These are phyloP conservation scores for Drechslera avenae DNA, from an alignment of 2,329 filamentous ascomycete species.

Conservation along the genomic window DNA sequence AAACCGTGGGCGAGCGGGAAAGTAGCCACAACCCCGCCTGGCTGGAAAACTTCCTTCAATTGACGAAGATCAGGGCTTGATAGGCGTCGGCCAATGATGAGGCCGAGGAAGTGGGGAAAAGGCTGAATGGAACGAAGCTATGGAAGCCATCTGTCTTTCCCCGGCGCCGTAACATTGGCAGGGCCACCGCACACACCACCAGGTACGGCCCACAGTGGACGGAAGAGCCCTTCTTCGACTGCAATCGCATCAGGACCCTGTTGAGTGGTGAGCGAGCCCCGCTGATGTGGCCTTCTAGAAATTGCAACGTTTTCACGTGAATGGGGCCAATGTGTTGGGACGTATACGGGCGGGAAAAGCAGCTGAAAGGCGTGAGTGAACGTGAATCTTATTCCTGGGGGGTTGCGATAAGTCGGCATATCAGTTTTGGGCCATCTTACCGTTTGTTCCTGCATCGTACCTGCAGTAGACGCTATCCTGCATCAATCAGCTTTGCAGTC, in stretches of 20 bases:
- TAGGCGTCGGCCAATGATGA: constrained; percentile 43
- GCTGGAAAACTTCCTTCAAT: constrained; percentile 31
- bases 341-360: constrained; percentile 11
- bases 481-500: constrained; percentile 31
- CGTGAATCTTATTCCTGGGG: constrained; percentile 21
- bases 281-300: constrained; percentile 44
- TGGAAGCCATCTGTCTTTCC: constrained; percentile 48
- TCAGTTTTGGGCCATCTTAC: constrained; percentile 20
- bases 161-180: constrained; percentile 44
- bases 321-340: neutral
- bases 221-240: constrained; percentile 32
- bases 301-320: constrained; percentile 21
- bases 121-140: constrained; percentile 33
- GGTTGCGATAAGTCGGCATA: constrained; percentile 23
- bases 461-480: constrained; percentile 47
- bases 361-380: neutral
- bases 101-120: constrained; percentile 41
- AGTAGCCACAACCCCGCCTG: constrained; percentile 34
- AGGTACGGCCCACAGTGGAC: constrained; percentile 22
- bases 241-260: constrained; percentile 40
- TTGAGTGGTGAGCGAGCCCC: constrained; percentile 32
- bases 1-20: constrained; percentile 23
- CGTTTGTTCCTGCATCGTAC: constrained; percentile 40
- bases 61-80: constrained; percentile 44
- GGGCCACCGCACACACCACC: constrained; percentile 26